Evolutionary conservation across 2,329 filamentous ascomycete species (phyloP).

Genomic region (Gnomoniopsis smithogilvyi): DNA sequence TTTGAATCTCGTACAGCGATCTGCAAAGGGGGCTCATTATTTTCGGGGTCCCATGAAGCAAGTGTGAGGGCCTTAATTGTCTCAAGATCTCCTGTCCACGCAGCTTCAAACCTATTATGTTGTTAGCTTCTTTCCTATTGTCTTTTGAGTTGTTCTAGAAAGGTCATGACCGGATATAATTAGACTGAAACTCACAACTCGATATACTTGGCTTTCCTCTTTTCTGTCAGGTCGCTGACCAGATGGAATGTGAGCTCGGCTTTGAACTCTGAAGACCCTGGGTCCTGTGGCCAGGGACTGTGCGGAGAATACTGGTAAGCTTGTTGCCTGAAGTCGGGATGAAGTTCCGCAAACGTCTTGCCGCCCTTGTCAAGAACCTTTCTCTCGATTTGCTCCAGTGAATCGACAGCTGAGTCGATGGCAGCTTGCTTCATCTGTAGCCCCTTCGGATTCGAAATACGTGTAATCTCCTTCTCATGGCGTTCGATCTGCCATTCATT

Average conservation of each 20-base stretch:
- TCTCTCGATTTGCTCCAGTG: constrained; percentile 54
- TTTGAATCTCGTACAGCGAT: constrained; percentile 55
- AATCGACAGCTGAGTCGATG: constrained; percentile 46
- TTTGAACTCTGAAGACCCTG: constrained; percentile 38
- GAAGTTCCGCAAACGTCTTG: constrained; percentile 63
- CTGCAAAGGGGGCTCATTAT: constrained; percentile 57
- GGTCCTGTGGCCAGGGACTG: constrained; percentile 2
- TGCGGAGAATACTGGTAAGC: constrained; percentile 13
- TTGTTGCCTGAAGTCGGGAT: constrained; percentile 47
- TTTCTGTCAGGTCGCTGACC: constrained; percentile 54
- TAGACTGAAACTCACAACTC: constrained; percentile 47
- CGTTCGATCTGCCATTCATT: constrained; percentile 31
- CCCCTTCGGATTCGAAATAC: constrained; percentile 28
- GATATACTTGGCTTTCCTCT: constrained; percentile 56
- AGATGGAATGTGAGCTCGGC: constrained; percentile 48
- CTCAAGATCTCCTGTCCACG: constrained; percentile 66
- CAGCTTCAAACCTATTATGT: constrained; percentile 62
- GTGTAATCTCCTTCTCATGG: constrained; percentile 33
- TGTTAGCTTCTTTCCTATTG: constrained; percentile 22
- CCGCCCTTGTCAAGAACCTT: constrained; percentile 55
- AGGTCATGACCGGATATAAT: neutral
- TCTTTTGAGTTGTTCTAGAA: too few relatives aligned
- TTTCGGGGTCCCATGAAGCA: constrained; percentile 51
- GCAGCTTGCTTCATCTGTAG: constrained; percentile 52
- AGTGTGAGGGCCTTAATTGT: constrained; percentile 65